Evolutionary conservation across 768 basidiomycete genomes (phyloP), one percentile per base, ranked within the genome.

Genomic region (Cystobasidium tubakii): DNA sequence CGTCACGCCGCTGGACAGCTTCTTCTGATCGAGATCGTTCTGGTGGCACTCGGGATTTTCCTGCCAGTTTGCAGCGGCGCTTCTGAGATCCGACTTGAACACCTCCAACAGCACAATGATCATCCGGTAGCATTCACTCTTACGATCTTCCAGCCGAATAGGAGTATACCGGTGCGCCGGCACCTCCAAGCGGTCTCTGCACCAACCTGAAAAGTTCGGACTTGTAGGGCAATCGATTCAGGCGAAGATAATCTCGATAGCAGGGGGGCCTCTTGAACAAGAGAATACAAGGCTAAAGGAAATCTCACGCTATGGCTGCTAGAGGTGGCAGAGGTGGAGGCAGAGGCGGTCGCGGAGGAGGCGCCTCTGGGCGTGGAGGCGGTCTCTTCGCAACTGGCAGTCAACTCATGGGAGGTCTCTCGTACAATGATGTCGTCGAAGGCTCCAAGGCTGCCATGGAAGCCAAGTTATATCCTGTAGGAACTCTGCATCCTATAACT

Each of bases 371-470:
- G 13, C 39, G 66, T 46, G 69, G 69, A 13, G 69, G 69, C 33
- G 69, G 69, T 36, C 50, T 60, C 15, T 71, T 71, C 33, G 23
- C 69, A 39, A 55, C 50, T 53, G 69, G 69, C 31, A 57, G 54
- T 36, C 34, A 31, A 23, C 44, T 71, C 33, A 71, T 71, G 69
- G 69, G 69, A 27, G 69, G 69, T 25, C n/a, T 71, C 19, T n/a
- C 31, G 31, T 71, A 57, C 69, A 60, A 60, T 46, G 54, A 57
- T 29, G 55, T 71, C 25, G 33, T 60, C 21, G 55, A 60, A 27
- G n/a, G 23, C 25, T 27, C 54, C 19, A 55, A 60, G 17, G 55
- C n/a, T 7, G 34, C 33, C 7, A 29, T n/a, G 36, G 69, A 71
- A 60, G 55, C 33, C 21, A 67, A 67, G 29, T 34, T 71, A 1